Conservation (phyloP, 352 stramenopile genomes). For the Pythium scleroteichum region DNA sequence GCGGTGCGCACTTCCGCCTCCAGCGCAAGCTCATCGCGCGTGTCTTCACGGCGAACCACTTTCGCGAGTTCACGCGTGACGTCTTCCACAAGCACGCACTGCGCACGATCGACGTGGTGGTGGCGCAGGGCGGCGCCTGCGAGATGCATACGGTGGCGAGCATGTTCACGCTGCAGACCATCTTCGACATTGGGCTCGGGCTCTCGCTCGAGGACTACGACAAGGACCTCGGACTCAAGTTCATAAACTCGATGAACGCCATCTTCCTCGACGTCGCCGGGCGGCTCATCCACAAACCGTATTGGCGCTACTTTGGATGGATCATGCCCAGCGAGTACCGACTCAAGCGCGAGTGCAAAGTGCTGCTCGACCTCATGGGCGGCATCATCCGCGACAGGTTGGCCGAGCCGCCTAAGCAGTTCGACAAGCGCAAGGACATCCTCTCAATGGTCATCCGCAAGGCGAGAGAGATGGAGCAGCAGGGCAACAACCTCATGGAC, state of each 20-base stretch:
- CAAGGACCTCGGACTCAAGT: constrained; percentile 24
- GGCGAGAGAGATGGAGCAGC: constrained; percentile 38
- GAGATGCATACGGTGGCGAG: constrained; percentile 55
- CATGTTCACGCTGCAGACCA: constrained; percentile 52
- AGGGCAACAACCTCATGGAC: constrained; percentile 24
- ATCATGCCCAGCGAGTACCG: constrained; percentile 67
- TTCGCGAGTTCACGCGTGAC: constrained; percentile 40
- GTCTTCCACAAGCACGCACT: constrained; percentile 48
- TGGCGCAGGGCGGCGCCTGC: constrained; percentile 21
- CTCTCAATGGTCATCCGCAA: constrained; percentile 57
- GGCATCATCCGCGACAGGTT: constrained; percentile 39
- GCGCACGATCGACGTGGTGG: constrained; percentile 7
- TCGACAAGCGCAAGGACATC: constrained; percentile 41
- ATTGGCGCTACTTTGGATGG: constrained; percentile 60
- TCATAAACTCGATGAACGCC: constrained; percentile 45
- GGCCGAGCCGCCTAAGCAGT: constrained; percentile 30
- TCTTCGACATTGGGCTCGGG: constrained; percentile 61
- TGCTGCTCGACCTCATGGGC: constrained; percentile 43
- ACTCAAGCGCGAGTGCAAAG: constrained; percentile 81
- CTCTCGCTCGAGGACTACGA: constrained; percentile 36
- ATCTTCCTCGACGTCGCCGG: constrained; percentile 45
- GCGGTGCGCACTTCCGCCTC: constrained; percentile 58
- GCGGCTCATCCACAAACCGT: constrained; percentile 48
- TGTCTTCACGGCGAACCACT: constrained; percentile 78
- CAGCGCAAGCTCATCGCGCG: constrained; percentile 84